A percentile compares a stretch with the other conserved stretches of the same genome.
These are phyloP conservation scores for Sclerotinia nivalis DNA, from an alignment of 2,329 filamentous ascomycete species.

Conservation along the genomic window DNA sequence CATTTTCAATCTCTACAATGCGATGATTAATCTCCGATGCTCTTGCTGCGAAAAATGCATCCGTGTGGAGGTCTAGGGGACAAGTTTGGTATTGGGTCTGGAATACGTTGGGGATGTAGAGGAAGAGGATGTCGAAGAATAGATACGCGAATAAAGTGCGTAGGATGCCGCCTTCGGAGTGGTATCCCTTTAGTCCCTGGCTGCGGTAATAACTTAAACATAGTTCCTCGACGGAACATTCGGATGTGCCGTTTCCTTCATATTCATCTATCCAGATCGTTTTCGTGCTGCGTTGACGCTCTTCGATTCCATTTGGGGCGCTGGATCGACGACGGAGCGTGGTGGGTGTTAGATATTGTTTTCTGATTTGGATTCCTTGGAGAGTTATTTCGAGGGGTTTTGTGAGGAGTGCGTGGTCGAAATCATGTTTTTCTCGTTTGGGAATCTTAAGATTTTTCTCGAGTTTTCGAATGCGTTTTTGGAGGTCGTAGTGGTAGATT, in stretches of 20 bases:
- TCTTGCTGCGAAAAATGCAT: constrained; percentile 85
- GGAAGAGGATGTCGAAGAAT: constrained; percentile 90
- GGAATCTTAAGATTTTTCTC: constrained; percentile 82
- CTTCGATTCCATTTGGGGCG: constrained; percentile 28
- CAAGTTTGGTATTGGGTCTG: constrained; percentile 94
- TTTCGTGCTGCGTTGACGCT: constrained; percentile 57
- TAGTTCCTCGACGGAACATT: constrained; percentile 92
- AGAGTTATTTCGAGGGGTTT: constrained; percentile 75
- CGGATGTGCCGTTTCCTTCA: constrained; percentile 59
- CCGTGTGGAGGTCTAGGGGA: constrained; percentile 87
- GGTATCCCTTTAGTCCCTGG: constrained; percentile 88
- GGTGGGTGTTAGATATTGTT: constrained; percentile 46
- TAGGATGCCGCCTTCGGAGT: constrained; percentile 87
- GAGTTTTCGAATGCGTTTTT: constrained; percentile 89
- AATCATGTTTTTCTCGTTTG: constrained; percentile 87
- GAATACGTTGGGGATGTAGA: constrained; percentile 94
- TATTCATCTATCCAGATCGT: constrained; percentile 85
- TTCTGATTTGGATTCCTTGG: constrained; percentile 75
- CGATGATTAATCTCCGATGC: constrained; percentile 86
- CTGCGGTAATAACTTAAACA: constrained; percentile 82
- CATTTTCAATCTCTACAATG: constrained; percentile 84
- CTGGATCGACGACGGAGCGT: constrained; percentile 23
- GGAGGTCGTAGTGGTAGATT: constrained; percentile 90
- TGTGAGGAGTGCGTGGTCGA: constrained; percentile 77
- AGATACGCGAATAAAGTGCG: constrained; percentile 89